phyloP scores from a whole-genome alignment of 2,329 filamentous ascomycete species.

The Trichoderma sp. region DNA sequence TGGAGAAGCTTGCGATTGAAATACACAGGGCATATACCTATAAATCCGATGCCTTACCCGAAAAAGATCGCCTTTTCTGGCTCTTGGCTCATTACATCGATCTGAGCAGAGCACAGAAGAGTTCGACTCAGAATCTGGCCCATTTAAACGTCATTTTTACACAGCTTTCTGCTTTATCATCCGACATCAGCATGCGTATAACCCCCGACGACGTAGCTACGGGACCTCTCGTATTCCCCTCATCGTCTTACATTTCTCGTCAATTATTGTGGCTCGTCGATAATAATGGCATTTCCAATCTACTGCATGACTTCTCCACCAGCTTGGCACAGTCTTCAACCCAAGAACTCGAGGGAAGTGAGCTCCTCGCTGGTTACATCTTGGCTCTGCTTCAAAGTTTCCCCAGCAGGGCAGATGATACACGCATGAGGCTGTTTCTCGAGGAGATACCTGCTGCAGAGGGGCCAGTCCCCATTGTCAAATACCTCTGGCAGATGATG shows the following conservation, averaged over 20 bases:
- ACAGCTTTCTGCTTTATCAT: constrained; percentile 50
- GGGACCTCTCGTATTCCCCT: constrained; percentile 25
- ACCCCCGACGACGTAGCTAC: constrained; percentile 24
- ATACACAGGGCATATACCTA: constrained; percentile 28
- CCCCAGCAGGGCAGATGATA: constrained; percentile 76
- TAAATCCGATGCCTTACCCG: constrained; percentile 20
- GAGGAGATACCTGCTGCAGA: constrained; percentile 34
- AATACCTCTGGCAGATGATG: constrained; percentile 76
- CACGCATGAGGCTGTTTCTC: constrained; percentile 89
- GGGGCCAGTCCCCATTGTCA: constrained; percentile 56
- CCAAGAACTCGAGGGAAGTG: constrained; percentile 43
- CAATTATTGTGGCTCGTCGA: constrained; percentile 71
- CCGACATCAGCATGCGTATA: constrained; percentile 49
- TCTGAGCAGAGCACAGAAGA: constrained; percentile 43
- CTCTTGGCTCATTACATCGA: constrained; percentile 66
- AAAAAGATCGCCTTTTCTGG: constrained; percentile 53
- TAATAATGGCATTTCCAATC: constrained; percentile 64
- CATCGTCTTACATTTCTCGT: constrained; percentile 58
- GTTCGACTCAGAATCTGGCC: constrained; percentile 35
- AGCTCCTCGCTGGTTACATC: constrained; percentile 78
- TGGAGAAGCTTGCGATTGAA: constrained; percentile 40
- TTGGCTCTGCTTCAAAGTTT: constrained; percentile 84
- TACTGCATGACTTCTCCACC: constrained; percentile 35
- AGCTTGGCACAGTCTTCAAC: constrained; percentile 31
- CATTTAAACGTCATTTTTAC: constrained; percentile 53